Evolutionary conservation across 345 rosid genomes (phyloP).

Genomic region (Lepidium aucheri): DNA sequence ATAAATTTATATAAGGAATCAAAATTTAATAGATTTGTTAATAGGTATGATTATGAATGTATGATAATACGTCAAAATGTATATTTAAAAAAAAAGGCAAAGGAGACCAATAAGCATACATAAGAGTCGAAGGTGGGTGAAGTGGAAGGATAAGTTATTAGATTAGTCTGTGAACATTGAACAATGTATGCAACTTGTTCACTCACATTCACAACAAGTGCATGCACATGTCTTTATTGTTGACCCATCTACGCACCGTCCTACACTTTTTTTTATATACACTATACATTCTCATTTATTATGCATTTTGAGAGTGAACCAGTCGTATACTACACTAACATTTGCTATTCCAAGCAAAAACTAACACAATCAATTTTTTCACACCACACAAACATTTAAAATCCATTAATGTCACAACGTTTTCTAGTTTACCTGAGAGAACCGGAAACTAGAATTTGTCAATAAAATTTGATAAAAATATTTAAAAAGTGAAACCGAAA

Average conservation of each 20-base stretch:
- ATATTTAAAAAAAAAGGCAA: not conserved
- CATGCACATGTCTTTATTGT: slow-evolving; percentile 25
- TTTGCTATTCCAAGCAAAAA: not conserved
- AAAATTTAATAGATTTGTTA: not conserved
- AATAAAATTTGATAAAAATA: too few species aligned
- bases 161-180: slow-evolving; percentile 1
- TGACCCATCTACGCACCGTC: slow-evolving; percentile 29
- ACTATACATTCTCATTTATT: not conserved
- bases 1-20: not conserved
- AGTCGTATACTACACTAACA: not conserved
- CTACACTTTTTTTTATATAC: not conserved
- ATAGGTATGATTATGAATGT: too few species aligned
- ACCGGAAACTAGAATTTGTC: too few species aligned
- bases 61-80: not conserved
- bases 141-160: slow-evolving; percentile 27
- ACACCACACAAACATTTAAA: not conserved
- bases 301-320: not conserved
- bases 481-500: not conserved
- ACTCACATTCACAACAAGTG: slow-evolving; percentile 9
- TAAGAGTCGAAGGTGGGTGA: slow-evolving; percentile 14
- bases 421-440: too few species aligned
- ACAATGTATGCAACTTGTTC: slow-evolving; percentile 22
- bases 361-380: too few species aligned
- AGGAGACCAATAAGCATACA: slow-evolving; percentile 7
- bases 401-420: too few species aligned